Evolutionary conservation across 257 asterid genomes (phyloP), one percentile per base, ranked within the genome.

Genomic region (Solanum chmielewskii): DNA sequence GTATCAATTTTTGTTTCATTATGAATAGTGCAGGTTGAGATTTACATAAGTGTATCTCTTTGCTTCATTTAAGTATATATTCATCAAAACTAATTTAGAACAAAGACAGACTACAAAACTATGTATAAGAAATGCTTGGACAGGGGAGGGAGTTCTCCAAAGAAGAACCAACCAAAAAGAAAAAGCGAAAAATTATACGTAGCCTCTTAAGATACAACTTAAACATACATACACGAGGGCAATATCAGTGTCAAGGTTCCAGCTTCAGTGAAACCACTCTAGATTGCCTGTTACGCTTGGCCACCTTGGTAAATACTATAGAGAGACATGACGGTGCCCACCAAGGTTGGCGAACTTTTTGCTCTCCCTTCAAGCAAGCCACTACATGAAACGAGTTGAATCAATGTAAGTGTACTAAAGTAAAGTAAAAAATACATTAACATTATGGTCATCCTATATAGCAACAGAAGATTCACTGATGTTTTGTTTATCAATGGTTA

Each of bases 331-430:
- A 87, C 3, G 98, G 99, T 14, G 98, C 98, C 99, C 99, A 96
- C 99, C 99, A 97, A 11, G 98, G 99, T 88, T 93, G 90, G 25
- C 94, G 96, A 23, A 96, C 93, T 90, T 92, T 97, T 90, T 97
- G 99, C 91, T 97, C 99, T 89, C 99, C 99, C 91, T 96, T 97
- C 93, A 97, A 93, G 94, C 99, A 97, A 66, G 99, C 99, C 91
- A 97, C 99, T 97, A 77, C 70, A 86, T 16, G 70, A 62, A 83
- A 60, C 11, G 84, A 31, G n/a, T 70, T 25, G 73, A 44, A 49
- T 70, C 68, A 47, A 42, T 14, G 42, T 9, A 73, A 45, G 64
- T 25, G 59, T 11, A 73, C 9, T 45, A 44, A 84, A 60, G 7
- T 21, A 41, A 18, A 41, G 87, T 66, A 41, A 33, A 13, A 42